Conservation (phyloP, 768 basidiomycete genomes). For the Panus rudis region DNA sequence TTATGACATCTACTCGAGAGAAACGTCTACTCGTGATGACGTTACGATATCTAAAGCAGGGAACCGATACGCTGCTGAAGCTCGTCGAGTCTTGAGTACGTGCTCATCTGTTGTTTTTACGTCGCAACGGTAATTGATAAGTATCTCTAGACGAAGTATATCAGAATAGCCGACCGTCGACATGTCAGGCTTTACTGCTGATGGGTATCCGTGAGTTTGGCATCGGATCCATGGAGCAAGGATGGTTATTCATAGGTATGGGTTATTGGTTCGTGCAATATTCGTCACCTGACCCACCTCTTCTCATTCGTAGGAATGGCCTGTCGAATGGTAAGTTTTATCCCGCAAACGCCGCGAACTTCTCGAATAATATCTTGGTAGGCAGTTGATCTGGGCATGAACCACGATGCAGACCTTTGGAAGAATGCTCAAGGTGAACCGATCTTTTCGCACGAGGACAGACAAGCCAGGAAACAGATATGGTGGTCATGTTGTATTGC, state of each 20-base stretch:
- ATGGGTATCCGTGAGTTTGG: constrained; percentile 83
- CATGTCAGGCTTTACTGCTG: constrained; percentile 75
- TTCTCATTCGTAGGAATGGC: constrained; percentile 42
- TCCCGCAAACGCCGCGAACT: background rate
- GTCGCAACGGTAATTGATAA: background rate
- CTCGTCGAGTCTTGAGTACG: constrained; percentile 58
- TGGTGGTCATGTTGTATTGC: constrained; percentile 75
- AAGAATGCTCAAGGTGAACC: constrained; percentile 46
- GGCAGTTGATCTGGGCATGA: constrained; percentile 78
- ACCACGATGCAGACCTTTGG: constrained; percentile 74
- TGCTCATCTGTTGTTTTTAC: background rate
- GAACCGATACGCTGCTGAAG: constrained; percentile 58
- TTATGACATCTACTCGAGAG: constrained; percentile 38
- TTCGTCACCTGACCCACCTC: background rate
- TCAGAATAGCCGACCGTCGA: constrained; percentile 63
- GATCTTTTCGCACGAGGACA: constrained; percentile 57
- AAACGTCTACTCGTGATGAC: constrained; percentile 38
- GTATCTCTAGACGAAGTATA: constrained; percentile 47
- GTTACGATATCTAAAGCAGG: constrained; percentile 71
- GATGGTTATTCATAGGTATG: constrained; percentile 73
- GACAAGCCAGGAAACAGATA: constrained; percentile 64
- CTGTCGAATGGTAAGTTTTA: constrained; percentile 54
- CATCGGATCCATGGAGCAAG: constrained; percentile 74
- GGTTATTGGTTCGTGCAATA: background rate
- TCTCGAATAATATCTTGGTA: constrained; percentile 18